phyloP scores from a whole-genome alignment of 2,329 filamentous ascomycete genomes.

The Bertia moriformis region DNA sequence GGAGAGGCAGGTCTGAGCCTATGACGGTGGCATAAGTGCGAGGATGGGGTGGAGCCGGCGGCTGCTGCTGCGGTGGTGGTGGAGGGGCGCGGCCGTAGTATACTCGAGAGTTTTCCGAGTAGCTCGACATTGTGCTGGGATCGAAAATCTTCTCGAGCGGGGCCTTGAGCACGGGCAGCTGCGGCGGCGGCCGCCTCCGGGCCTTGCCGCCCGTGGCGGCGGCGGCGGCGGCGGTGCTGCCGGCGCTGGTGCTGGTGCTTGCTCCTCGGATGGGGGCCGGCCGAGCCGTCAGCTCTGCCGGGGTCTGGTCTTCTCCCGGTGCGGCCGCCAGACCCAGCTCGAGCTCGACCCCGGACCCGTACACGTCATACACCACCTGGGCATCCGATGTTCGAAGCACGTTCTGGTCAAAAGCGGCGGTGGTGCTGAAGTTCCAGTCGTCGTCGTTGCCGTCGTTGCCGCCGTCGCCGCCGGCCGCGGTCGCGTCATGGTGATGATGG shows the following conservation, averaged over 20 bases:
- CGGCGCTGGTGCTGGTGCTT: neutral
- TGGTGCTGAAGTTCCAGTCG: conserved; percentile 57
- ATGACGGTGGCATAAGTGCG: conserved; percentile 9
- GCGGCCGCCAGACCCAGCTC: no score
- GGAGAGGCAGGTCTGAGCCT: conserved; percentile 41
- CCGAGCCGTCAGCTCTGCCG: conserved; percentile 36
- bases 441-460: no score
- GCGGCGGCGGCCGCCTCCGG: conserved; percentile 39
- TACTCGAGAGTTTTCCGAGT: conserved; percentile 45
- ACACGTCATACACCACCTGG: conserved; percentile 45
- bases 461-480: no score
- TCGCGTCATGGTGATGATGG: no score
- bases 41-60: no score
- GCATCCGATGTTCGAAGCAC: conserved; percentile 35
- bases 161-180: conserved; percentile 38
- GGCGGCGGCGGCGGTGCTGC: conserved; percentile 1
- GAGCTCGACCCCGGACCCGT: conserved; percentile 43
- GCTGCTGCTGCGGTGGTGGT: conserved; percentile 13
- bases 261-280: conserved; percentile 8
- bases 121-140: conserved; percentile 48
- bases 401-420: conserved; percentile 45
- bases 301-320: conserved; percentile 28
- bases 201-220: neutral
- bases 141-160: conserved; percentile 53
- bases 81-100: conserved; percentile 38